phyloP scores from a whole-genome alignment of 208 protist genomes.

The Acanthamoeba quina region DNA sequence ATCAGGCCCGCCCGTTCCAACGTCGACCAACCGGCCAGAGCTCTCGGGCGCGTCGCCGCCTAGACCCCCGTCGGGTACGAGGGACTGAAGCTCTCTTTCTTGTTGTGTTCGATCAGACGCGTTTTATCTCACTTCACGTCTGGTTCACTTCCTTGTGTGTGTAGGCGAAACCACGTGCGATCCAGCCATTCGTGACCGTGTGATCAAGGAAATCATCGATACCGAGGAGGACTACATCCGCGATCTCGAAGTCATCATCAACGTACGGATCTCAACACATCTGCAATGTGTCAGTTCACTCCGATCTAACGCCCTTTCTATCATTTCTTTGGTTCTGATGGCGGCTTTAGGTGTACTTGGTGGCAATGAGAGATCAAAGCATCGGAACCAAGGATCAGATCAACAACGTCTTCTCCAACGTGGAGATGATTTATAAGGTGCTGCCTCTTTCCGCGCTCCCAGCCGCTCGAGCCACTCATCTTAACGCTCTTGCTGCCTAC shows the following conservation, averaged over 20 bases:
- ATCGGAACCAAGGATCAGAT: conserved; percentile 62
- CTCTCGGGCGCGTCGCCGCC: neutral
- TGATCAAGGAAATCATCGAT: conserved; percentile 75
- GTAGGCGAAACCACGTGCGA: neutral
- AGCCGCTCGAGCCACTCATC: neutral
- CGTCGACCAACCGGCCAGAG: conserved; percentile 25
- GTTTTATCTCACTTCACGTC: neutral
- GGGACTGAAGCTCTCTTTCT: neutral
- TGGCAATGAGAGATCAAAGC: neutral
- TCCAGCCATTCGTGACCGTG: conserved; percentile 22
- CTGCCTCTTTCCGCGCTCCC: neutral
- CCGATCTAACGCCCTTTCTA: neutral
- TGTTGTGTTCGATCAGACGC: neutral
- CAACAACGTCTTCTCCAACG: conserved; percentile 74
- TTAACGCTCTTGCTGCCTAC: neutral
- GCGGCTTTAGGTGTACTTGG: neutral
- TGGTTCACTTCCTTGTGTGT: neutral
- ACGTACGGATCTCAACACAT: neutral
- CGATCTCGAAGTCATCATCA: conserved; percentile 74
- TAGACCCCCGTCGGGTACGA: neutral
- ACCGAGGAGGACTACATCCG: conserved; percentile 76
- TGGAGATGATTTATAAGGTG: conserved; percentile 70
- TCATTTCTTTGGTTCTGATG: neutral
- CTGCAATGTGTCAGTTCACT: neutral
- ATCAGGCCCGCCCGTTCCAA: conserved; percentile 5